Evolutionary conservation across 129 eudicot species (phyloP), one percentile per base, ranked within the genome.

Genomic region (Escallonia herrerae): DNA sequence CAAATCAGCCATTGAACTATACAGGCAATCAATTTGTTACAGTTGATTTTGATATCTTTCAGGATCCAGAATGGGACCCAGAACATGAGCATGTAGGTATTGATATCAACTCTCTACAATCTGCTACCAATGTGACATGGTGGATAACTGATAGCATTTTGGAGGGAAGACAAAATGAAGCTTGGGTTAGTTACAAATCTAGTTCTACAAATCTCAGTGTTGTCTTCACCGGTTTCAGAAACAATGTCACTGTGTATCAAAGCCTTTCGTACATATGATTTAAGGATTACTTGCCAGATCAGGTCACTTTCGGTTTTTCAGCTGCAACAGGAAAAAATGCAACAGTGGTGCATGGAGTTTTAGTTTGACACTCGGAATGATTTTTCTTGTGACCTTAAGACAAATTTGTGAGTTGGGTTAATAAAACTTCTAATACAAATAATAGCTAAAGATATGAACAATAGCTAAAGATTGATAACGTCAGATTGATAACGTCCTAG

Each of bases 31-130:
- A 10, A 6, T 80, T 81, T 68, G 79, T 85, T 40, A 84, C 87
- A 0, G 82, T 85, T 6, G 91, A 84, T 64, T 84, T 84, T 48
- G 91, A 84, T 78, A 73, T 22, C 84, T 5, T 75, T 4, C 3
- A 0, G 5, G 40, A 70, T 75, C 45, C 8, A 3, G 0, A 37
- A 4, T 81, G 82, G 84, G 91, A 84, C 59, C 86, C 84, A 0
- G 0, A 3, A 0, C 22, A 13, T 33, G 22, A 56, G 3, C 65
- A 81, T 59, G 84, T 84, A n/a, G 91, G 91, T 48, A 80, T 80
- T 41, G 75, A 80, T 71, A 72, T 80, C 13, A 72, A 53, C 33
- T 80, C 81, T n/a, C 62, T 75, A 63, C 51, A 50, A 15, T 80
- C 84, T 4, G 74, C 63, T 41, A 42, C 43, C 41, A 75, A 66